Evolutionary conservation across 331 rosid genomes (phyloP), one percentile per base, ranked within the genome.

Genomic region (Erythrophleum ivorense): DNA sequence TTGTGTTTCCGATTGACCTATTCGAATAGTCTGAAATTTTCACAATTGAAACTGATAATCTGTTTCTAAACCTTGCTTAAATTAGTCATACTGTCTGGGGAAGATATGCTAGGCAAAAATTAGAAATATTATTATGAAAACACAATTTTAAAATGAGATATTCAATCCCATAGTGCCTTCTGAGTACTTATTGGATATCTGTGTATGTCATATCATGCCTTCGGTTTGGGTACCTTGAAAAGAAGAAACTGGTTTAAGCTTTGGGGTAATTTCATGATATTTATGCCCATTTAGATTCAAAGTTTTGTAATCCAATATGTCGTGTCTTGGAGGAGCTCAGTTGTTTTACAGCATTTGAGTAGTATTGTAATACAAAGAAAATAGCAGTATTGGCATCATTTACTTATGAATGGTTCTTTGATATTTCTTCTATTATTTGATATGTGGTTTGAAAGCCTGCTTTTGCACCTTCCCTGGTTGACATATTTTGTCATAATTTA

Each of bases 1-100:
- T 24, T 73, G 33, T 0, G 33, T 11, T 70, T 21, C 58, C 46
- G 0, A 46, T 70, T 21, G 19, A 46, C 49, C 38, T 45, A 43
- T 45, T 70, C 16, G 11, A 49, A 19, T 52, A 66, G 49, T 85
- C 24, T 76, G 40, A 69, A 75, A 70, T 38, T 67, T 53, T 49
- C 52, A 43, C 3, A 4, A 15, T 13, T 14, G 38, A 34, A 64
- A 69, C 18, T 69, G 74, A 45, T 69, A 9, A 69, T 69, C 53
- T 43, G 36, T 69, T 45, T 69, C 55, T 69, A 24, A 24, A 55
- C 38, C 24, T 3, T 69, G 54, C 74, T 45, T 68, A 6, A 68
- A 18, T 68, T 18, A 24, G 5, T 69, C 38, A 19, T 19, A 24
- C 14, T 45, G 34, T 48, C 38, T 68, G 34, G 36, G 36, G 1